A percentile compares a stretch with the other conserved stretches of the same genome.
These are phyloP conservation scores for Penicillium sp. DNA, from an alignment of 2,329 filamentous ascomycete genomes.

Conservation along the genomic window DNA sequence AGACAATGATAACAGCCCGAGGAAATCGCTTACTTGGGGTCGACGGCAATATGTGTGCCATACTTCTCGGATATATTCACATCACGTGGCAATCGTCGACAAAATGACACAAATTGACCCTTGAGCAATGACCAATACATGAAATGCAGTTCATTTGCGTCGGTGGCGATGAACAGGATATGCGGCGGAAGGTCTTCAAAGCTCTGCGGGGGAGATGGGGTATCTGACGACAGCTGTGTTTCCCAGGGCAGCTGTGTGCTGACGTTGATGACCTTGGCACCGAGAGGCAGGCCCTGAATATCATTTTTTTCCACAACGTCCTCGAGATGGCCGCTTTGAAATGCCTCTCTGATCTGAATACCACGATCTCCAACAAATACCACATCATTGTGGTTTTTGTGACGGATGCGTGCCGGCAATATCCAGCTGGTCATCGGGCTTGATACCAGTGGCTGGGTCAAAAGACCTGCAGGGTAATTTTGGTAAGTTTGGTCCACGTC, in stretches of 20 bases:
- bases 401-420: conserved; percentile 75
- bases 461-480: conserved; percentile 57
- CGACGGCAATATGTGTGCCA: conserved; percentile 71
- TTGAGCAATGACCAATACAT: conserved; percentile 57
- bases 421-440: conserved; percentile 77
- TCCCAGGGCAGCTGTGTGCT: conserved; percentile 44
- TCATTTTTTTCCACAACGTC: conserved; percentile 77
- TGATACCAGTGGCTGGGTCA: conserved; percentile 75
- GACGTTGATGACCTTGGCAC: conserved; percentile 73
- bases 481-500: not conserved
- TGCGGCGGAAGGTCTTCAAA: conserved; percentile 66
- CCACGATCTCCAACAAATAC: conserved; percentile 82
- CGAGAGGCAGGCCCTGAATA: conserved; percentile 76
- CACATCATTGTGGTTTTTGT: conserved; percentile 72
- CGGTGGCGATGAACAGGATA: conserved; percentile 73
- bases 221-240: conserved; percentile 27
- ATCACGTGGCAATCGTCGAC: conserved; percentile 60
- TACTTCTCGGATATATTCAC: conserved; percentile 56
- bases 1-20: not conserved
- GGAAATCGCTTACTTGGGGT: conserved; percentile 64
- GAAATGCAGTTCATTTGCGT: conserved; percentile 73
- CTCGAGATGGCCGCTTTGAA: conserved; percentile 65
- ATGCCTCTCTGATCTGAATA: conserved; percentile 77
- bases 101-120: conserved; percentile 63
- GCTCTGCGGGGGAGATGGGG: conserved; percentile 7